Percentiles rank a stretch among this genome's conserved stretches.
Conservation (phyloP, 2,329 filamentous ascomycete species). For the Coleophoma cylindrospora region DNA sequence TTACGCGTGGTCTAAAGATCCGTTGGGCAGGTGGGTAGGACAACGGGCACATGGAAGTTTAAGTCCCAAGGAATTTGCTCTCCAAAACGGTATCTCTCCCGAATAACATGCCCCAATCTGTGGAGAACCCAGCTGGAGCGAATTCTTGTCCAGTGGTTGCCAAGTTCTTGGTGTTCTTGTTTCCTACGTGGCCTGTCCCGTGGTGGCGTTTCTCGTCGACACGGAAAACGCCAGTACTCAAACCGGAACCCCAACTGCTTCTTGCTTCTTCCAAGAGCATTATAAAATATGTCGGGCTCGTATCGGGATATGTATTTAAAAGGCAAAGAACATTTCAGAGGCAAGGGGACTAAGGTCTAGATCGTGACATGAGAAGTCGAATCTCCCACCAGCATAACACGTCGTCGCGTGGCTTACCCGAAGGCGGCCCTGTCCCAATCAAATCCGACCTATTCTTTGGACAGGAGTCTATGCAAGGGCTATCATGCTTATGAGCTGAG, state of each 20-base stretch:
- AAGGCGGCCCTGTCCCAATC: neutral
- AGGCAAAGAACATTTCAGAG: neutral
- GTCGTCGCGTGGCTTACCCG: neutral
- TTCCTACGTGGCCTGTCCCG: neutral
- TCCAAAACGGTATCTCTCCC: neutral
- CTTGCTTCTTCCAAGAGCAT: neutral
- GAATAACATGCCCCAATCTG: neutral
- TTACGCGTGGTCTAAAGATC: neutral
- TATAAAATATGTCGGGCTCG: neutral
- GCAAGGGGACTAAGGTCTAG: too few species aligned
- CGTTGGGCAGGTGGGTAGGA: neutral
- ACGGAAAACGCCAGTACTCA: neutral
- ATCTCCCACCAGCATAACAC: too few species aligned
- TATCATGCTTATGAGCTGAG: neutral
- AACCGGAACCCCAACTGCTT: neutral
- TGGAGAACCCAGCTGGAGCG: neutral
- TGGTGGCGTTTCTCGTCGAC: too few species aligned
- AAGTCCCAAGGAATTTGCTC: neutral
- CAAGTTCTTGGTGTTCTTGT: neutral
- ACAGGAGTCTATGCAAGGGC: neutral
- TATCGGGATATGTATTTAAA: neutral
- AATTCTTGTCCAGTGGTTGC: neutral
- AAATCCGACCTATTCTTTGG: neutral
- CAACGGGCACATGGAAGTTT: neutral
- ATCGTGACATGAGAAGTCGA: too few species aligned